These are phyloP conservation scores for Diplodia intermedia DNA, from an alignment of 2,329 filamentous ascomycete species.

Conservation along the genomic window DNA sequence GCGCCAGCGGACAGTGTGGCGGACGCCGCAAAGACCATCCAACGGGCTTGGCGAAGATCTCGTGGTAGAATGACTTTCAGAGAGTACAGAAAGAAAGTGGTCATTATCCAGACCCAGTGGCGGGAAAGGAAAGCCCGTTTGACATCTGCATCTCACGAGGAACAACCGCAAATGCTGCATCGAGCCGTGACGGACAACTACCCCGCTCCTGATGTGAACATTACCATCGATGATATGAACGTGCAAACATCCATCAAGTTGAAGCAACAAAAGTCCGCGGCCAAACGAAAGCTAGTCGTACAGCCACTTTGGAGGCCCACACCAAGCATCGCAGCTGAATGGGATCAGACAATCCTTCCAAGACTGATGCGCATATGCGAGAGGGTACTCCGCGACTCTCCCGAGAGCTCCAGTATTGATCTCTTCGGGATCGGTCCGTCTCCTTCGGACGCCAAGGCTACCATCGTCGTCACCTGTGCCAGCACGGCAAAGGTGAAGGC, in stretches of 20 bases:
- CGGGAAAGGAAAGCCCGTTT: constrained; percentile 38
- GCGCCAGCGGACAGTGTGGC: constrained; percentile 38
- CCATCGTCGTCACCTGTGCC: constrained; percentile 77
- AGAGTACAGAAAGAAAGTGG: constrained; percentile 50
- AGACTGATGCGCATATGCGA: constrained; percentile 75
- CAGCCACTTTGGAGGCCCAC: constrained; percentile 59
- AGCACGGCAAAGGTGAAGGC: constrained; percentile 75
- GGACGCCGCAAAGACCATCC: constrained; percentile 45
- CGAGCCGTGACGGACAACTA: constrained; percentile 14
- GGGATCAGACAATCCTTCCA: constrained; percentile 74
- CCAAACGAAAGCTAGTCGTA: constrained; percentile 46
- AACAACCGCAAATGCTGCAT: constrained; percentile 1
- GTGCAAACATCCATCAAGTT: constrained; percentile 20
- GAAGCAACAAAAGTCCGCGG: constrained; percentile 20
- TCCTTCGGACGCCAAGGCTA: constrained; percentile 70
- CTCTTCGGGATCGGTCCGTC: constrained; percentile 76
- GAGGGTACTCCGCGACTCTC: constrained; percentile 73
- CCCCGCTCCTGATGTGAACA: background rate
- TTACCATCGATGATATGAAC: constrained; percentile 15
- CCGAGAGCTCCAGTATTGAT: constrained; percentile 79
- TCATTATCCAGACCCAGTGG: constrained; percentile 49
- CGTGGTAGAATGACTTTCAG: constrained; percentile 41
- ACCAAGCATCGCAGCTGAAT: constrained; percentile 70
- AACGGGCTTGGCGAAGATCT: constrained; percentile 46
- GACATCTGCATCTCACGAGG: background rate